Evolutionary conservation across 2,329 filamentous ascomycete genomes (phyloP), one percentile per base, ranked within the genome.

Genomic region (Fusarium concolor): DNA sequence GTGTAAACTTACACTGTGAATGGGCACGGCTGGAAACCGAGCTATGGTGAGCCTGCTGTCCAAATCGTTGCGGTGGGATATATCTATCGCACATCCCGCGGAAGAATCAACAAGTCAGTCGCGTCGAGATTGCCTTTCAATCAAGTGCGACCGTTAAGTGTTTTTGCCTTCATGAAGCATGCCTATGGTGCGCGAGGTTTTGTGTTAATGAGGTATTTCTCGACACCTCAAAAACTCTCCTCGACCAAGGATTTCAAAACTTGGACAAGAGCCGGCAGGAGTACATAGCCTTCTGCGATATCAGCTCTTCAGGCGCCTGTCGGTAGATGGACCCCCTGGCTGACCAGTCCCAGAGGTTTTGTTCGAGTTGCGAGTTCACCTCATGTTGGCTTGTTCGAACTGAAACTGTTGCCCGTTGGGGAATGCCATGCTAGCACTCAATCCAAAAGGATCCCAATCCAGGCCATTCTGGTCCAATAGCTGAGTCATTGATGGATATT

Each of bases 391-490:
- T 49, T 87, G 87, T 65, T 90, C 88, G 76, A 93, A 93, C 51
- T 89, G 88, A 79, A 94, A 96, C 47, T 92, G 91, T 56, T 92
- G 91, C 3, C 91, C 92, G 10, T 65, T 65, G 12, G 94, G 94
- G 74, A 97, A 97, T 70, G 95, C 92, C 95, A 97, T 97, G 80
- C 93, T 97, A 35, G 94, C 94, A 61, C 92, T 95, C 52, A 97
- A 84, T 14, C 94, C 94, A 74, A 97, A 98, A 1, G 95, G 95
- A 79, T 97, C 94, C 79, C 94, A 93, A 76, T 97, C 94, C 47
- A 97, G 84, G 81, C 67, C 63, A 37, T 94, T 92, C 18, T 94
- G 92, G 74, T 97, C 94, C 41, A 89, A 78, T 10, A 89, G 77
- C 73, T 88, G 85, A 6, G 85, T 86, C 86, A 89, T 88, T 20